Percentiles rank a stretch among this genome's conserved stretches.
These are phyloP conservation scores for Naganishia sp. DNA, from an alignment of 1,284 basidiomycete species.

Conservation along the genomic window DNA sequence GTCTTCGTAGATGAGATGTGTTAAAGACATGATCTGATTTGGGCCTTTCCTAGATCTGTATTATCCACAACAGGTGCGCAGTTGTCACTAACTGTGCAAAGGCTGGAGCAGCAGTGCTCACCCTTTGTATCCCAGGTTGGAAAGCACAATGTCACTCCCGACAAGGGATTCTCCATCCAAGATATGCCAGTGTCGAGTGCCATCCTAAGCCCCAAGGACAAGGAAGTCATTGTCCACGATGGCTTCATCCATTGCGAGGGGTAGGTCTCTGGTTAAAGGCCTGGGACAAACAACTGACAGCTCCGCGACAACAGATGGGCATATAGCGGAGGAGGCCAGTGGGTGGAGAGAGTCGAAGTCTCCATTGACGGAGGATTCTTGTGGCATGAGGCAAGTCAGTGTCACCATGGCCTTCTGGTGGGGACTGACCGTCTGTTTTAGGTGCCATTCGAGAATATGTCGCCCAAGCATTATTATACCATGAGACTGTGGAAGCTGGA, in stretches of 20 bases:
- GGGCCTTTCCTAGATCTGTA: constrained; percentile 54
- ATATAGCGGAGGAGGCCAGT: constrained; percentile 61
- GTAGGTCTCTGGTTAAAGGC: constrained; percentile 28
- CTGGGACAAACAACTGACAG: too few species aligned
- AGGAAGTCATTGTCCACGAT: constrained; percentile 59
- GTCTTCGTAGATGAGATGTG: neutral
- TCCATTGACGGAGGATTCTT: constrained; percentile 61
- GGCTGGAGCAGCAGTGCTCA: constrained; percentile 42
- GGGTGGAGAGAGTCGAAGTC: constrained; percentile 62
- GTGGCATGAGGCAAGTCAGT: constrained; percentile 54
- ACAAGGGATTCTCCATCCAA: constrained; percentile 61
- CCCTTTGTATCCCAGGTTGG: constrained; percentile 52
- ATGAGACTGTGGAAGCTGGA: constrained; percentile 62
- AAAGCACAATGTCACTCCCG: constrained; percentile 60
- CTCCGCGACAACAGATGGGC: constrained; percentile 58
- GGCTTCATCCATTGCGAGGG: constrained; percentile 43
- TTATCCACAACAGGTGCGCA: constrained; percentile 49
- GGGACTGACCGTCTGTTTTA: neutral
- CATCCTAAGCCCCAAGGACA: constrained; percentile 58
- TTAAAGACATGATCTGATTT: neutral
- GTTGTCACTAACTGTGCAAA: constrained; percentile 32
- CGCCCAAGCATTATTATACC: constrained; percentile 62
- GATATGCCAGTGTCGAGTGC: constrained; percentile 64
- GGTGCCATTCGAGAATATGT: constrained; percentile 56
- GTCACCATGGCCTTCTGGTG: constrained; percentile 25